Evolutionary conservation across 2,329 filamentous ascomycete species (phyloP), one percentile per base, ranked within the genome.

Genomic region (Aspergillus quadrilineatus): DNA sequence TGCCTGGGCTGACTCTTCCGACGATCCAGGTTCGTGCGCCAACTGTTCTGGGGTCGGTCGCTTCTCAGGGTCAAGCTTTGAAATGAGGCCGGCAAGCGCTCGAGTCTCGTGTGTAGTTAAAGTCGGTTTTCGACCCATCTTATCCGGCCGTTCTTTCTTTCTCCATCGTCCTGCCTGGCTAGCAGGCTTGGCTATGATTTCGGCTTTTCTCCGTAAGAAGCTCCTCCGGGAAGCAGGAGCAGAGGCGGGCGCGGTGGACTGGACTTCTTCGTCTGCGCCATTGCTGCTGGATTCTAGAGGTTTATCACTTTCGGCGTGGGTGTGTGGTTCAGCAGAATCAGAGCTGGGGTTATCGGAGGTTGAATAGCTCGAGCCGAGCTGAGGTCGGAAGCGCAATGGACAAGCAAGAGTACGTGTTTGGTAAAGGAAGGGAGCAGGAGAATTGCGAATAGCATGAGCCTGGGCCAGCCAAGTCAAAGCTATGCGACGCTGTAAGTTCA

Each of bases 381-480:
- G 61, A 44, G 50, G 22, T 7, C 47, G 60, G 29, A 43, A 37
- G 29, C 39, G 59, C 44, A 55, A 46, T 6, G 59, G n/a, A 12
- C 29, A 49, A 28, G 36, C 58, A 32, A 88, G 80, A 0, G 88
- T 90, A 57, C 81, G 77, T 4, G 89, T 91, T 62, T 89, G 86
- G 67, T 90, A 91, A 6, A 92, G 79, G 56, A 91, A 91, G 0
- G 87, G 85, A 4, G 86, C 73, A 12, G 85, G 71, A 6, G 82
- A 65, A 36, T 60, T 63, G 10, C 61, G 60, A 49, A 58, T 58
- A 53, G 58, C 53, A 55, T 68, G 58, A 56, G 62, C 56, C 36
- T 68, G 59, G 57, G 63, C 56, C 39, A 69, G 62, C 64, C 73
- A 64, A 61, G 68, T 50, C 64, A 65, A 65, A 63, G 66, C 69